Conservation (phyloP, 129 eudicot species). For the Ambrosia artemisiifolia region DNA sequence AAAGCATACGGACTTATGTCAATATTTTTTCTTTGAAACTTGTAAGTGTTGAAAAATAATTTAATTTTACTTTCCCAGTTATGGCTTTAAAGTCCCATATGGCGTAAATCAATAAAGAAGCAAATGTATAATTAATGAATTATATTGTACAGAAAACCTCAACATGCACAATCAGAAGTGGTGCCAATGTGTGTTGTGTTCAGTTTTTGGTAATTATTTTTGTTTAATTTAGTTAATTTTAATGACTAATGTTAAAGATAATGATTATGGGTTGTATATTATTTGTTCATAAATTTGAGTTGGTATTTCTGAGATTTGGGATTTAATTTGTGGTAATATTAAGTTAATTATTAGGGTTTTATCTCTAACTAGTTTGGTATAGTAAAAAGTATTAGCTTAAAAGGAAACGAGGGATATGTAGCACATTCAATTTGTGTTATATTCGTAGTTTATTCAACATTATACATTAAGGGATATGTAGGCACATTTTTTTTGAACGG, state of each 20-base stretch:
- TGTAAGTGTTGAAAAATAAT: not conserved
- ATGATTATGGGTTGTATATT: not conserved
- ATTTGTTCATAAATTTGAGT: not conserved
- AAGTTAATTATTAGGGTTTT: no score
- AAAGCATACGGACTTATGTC: no score
- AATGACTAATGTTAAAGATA: not conserved
- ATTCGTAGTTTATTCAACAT: no score
- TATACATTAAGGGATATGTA: no score
- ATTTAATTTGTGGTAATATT: not conserved
- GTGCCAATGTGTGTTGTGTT: constrained; percentile 58
- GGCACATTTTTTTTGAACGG: no score
- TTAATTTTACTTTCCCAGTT: not conserved
- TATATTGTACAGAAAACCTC: no score
- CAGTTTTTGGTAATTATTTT: constrained; percentile 34
- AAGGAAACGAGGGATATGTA: no score
- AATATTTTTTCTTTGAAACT: not conserved
- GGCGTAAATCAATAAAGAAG: not conserved
- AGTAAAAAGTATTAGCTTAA: no score
- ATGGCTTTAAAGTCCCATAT: not conserved
- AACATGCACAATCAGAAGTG: constrained; percentile 31
- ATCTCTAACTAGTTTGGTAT: no score
- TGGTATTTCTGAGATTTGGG: constrained; percentile 1
- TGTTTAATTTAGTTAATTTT: not conserved
- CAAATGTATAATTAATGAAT: not conserved
- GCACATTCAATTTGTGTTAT: no score